Evolutionary conservation across 2,329 filamentous ascomycete genomes (phyloP).

Genomic region (Hortaea sp.): DNA sequence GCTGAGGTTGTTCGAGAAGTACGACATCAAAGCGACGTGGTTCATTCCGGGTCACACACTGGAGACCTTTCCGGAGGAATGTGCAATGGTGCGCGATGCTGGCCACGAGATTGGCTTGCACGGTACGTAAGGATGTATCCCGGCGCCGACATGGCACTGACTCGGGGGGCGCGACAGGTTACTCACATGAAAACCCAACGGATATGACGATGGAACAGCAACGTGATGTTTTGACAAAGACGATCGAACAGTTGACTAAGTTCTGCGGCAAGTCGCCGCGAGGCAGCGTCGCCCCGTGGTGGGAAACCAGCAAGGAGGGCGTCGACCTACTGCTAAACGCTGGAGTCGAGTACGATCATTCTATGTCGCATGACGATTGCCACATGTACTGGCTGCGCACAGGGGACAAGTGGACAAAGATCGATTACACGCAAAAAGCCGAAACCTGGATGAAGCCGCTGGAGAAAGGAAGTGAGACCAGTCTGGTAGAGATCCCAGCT

Average conservation of each 20-base stretch:
- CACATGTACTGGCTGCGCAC: slow-evolving; percentile 53
- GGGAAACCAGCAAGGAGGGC: slow-evolving; percentile 60
- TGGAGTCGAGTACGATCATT: slow-evolving; percentile 59
- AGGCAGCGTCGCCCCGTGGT: slow-evolving; percentile 61
- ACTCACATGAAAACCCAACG: slow-evolving; percentile 61
- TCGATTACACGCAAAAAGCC: slow-evolving; percentile 52
- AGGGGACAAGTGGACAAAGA: slow-evolving; percentile 56
- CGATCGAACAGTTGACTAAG: slow-evolving; percentile 57
- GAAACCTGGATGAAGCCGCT: slow-evolving; percentile 57
- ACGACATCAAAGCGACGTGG: slow-evolving; percentile 58
- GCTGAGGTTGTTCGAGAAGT: slow-evolving; percentile 59
- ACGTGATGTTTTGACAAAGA: slow-evolving; percentile 61
- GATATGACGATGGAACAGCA: slow-evolving; percentile 67
- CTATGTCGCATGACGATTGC: slow-evolving; percentile 54
- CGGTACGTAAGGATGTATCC: slow-evolving; percentile 23
- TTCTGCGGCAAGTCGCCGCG: slow-evolving; percentile 60
- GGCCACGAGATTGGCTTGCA: slow-evolving; percentile 58
- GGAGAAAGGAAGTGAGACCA: slow-evolving; percentile 47
- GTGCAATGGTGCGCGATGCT: slow-evolving; percentile 47
- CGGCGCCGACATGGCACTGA: neutral
- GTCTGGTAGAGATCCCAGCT: slow-evolving; percentile 53
- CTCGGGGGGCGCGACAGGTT: slow-evolving; percentile 31
- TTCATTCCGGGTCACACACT: slow-evolving; percentile 53
- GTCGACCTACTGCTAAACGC: slow-evolving; percentile 53
- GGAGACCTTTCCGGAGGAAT: slow-evolving; percentile 56